These are phyloP conservation scores for Cardiospermum halicacabum DNA, from an alignment of 345 rosid species.

Conservation along the genomic window DNA sequence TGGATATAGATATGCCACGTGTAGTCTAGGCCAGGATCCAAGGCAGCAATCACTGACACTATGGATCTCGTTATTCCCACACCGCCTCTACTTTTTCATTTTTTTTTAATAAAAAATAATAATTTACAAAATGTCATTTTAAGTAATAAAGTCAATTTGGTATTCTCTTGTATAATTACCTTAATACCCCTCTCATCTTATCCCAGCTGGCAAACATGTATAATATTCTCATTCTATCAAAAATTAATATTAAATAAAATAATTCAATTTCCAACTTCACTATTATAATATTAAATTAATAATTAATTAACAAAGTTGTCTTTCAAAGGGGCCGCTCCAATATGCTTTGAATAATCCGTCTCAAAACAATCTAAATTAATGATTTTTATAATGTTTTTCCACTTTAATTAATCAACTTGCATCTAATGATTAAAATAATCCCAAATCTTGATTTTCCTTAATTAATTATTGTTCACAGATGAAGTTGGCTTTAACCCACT, in stretches of 20 bases:
- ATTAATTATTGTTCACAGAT: not conserved
- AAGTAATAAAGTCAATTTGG: not conserved
- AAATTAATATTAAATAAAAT: too few relatives aligned
- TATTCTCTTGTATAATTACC: too few relatives aligned
- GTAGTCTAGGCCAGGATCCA: constrained; percentile 9
- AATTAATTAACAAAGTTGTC: not conserved
- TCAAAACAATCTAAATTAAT: not conserved
- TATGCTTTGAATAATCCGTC: constrained; percentile 16
- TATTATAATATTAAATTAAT: not conserved
- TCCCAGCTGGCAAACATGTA: too few relatives aligned
- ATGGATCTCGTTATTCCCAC: constrained; percentile 23
- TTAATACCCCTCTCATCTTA: too few relatives aligned
- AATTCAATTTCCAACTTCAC: not conserved
- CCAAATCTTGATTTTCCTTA: not conserved
- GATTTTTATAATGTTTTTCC: not conserved
- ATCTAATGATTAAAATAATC: not conserved
- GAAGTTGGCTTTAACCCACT: constrained; percentile 24
- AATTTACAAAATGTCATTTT: not conserved
- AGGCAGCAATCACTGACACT: constrained; percentile 15
- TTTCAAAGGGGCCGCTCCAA: not conserved
- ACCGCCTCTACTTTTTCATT: constrained; percentile 4
- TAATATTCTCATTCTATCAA: too few relatives aligned
- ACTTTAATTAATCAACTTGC: constrained; percentile 15
- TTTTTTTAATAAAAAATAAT: not conserved
- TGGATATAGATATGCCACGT: constrained; percentile 8